These are phyloP conservation scores for Fraxinus pennsylvanica DNA, from an alignment of 257 asterid genomes.

Conservation along the genomic window DNA sequence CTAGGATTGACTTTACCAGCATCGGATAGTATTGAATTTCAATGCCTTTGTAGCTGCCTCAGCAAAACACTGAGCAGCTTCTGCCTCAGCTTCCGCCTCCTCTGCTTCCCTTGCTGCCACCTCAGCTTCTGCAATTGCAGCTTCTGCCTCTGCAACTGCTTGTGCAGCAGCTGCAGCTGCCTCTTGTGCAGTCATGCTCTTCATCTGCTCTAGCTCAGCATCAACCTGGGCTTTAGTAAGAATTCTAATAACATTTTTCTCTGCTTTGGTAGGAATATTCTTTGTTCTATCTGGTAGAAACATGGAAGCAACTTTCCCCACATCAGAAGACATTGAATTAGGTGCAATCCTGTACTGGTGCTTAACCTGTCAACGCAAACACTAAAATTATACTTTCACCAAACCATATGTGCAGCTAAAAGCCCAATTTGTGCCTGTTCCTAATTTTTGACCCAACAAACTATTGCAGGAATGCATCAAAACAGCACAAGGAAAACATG, in stretches of 20 bases:
- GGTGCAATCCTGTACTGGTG: slow-evolving; percentile 81
- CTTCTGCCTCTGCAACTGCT: slow-evolving; percentile 92
- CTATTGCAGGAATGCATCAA: neutral
- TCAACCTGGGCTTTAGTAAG: slow-evolving; percentile 69
- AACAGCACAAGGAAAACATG: neutral
- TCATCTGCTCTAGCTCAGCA: slow-evolving; percentile 76
- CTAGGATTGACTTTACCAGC: slow-evolving; percentile 66
- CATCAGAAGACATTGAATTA: slow-evolving; percentile 38
- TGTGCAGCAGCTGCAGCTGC: slow-evolving; percentile 81
- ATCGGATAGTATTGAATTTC: slow-evolving; percentile 51
- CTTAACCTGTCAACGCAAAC: slow-evolving; percentile 64
- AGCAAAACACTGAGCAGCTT: slow-evolving; percentile 80
- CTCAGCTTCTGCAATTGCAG: slow-evolving; percentile 83
- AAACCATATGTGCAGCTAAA: neutral
- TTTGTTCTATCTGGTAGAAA: slow-evolving; percentile 38
- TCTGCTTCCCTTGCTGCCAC: slow-evolving; percentile 85
- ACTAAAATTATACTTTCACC: slow-evolving; percentile 11
- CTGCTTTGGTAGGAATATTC: slow-evolving; percentile 37
- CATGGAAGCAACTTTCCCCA: slow-evolving; percentile 34
- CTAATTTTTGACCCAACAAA: neutral
- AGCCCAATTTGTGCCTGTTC: neutral
- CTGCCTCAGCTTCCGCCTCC: slow-evolving; percentile 92
- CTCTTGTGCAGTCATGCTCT: slow-evolving; percentile 67
- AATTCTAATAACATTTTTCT: slow-evolving; percentile 35
- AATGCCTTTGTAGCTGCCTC: slow-evolving; percentile 67